Base-by-base conservation (phyloP, 2,329 filamentous ascomycete species). In the Fusarium azukiicola region DNA sequence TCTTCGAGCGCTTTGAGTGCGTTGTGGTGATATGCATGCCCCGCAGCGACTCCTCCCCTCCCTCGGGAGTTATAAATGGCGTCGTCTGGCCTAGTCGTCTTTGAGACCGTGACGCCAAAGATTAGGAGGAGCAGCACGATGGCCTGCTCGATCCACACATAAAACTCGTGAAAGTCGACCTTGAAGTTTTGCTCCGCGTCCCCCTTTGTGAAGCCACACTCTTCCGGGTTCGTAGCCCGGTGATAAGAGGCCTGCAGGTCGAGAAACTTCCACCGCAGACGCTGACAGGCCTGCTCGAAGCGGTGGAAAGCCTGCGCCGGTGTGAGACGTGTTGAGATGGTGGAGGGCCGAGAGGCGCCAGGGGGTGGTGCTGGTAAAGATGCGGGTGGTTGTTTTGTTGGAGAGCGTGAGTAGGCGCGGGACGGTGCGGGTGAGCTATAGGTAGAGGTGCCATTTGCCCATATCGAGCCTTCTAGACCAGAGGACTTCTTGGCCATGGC, bases 151-250 rank as follows among this genome's bases (percentile, higher is more conserved):
- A 96, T 91, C 47, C 96, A 90, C 68, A 93, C 93, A 87, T 96
- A 96, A 85, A 95, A 96, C 82, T 96, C 95, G 86, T 95, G 94
- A 77, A 96, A 96, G 82, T 96, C 95, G 12, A 96, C 90, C 84
- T 96, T 96, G 88, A 96, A 96, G 90, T 96, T 96, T 21, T 92
- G 90, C 84, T 95, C 93, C 0, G 91, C 91, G 77, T 92, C 90
- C 9, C 85, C 84, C 27, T 83, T 81, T 0, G 85, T 80, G 58
- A 89, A 87, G 52, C 83, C 86, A 46, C 80, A 84, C 3, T 84
- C 82, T 3, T 84, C 73, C 10, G 88, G 87, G 47, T 87, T 84
- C 36, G 87, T 87, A 0, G 93, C 93, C 3, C 89, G 87, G n/a
- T 84, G 85, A 82, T 94, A 95, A 4, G 90, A 92, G 68, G 87